These are phyloP conservation scores for Panicum hallii DNA, from an alignment of 202 grass and related monocot genomes.

Conservation along the genomic window DNA sequence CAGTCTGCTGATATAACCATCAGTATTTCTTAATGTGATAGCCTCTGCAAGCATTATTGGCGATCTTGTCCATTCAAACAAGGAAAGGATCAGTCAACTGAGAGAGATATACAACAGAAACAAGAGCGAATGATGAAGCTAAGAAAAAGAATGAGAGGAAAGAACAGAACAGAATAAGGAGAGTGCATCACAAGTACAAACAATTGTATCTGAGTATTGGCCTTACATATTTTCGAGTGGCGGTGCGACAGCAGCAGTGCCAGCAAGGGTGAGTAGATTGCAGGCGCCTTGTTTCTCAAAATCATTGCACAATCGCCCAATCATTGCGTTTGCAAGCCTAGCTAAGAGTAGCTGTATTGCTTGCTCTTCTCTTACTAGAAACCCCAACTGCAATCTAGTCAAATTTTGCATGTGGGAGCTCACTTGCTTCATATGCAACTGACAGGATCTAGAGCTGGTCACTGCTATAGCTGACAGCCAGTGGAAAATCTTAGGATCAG, in stretches of 20 bases:
- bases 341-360: conserved; percentile 58
- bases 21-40: conserved; percentile 55
- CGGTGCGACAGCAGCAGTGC: conserved; percentile 55
- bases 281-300: conserved; percentile 53
- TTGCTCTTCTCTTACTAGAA: conserved; percentile 56
- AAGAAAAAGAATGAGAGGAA: conserved; percentile 15
- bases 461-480: conserved; percentile 41
- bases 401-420: conserved; percentile 64
- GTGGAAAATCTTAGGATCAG: conserved; percentile 55
- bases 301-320: conserved; percentile 67
- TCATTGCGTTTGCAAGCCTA: conserved; percentile 62
- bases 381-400: conserved; percentile 58
- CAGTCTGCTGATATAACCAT: conserved; percentile 35
- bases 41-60: conserved; percentile 70
- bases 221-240: conserved; percentile 82
- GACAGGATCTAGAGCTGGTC: conserved; percentile 38
- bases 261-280: conserved; percentile 74
- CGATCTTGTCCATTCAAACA: conserved; percentile 66
- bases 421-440: conserved; percentile 59
- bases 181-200: conserved; percentile 11
- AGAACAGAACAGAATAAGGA: conserved; percentile 1
- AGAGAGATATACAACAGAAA: conserved; percentile 9
- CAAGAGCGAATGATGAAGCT: conserved; percentile 13
- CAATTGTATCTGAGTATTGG: not conserved
- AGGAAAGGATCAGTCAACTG: conserved; percentile 33